A percentile compares a stretch with the other conserved stretches of the same genome.
These are phyloP conservation scores for Tetraselmis chui DNA, from an alignment of 139 green algal genomes.

Conservation along the genomic window DNA sequence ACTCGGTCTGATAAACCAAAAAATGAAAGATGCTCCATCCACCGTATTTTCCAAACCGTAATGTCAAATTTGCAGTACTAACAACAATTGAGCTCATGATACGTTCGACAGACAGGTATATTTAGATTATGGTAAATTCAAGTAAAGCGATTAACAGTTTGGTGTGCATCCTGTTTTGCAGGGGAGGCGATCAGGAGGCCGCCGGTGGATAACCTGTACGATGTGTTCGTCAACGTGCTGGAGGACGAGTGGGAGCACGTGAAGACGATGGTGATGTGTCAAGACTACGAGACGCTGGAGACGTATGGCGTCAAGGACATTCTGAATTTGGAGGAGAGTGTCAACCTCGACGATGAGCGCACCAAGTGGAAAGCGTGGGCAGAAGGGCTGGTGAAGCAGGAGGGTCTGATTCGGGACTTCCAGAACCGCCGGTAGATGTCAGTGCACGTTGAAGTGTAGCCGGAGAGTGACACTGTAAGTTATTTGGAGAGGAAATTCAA, in stretches of 20 bases:
- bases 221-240: conserved; percentile 19
- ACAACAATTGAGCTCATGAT: no score
- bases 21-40: no score
- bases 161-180: no score
- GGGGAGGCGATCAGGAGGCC: not conserved
- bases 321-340: not conserved
- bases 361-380: not conserved
- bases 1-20: no score
- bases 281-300: conserved; percentile 15
- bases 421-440: not conserved
- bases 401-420: not conserved
- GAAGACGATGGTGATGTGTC: conserved; percentile 19
- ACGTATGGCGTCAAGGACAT: not conserved
- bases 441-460: no score
- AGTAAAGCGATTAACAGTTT: no score
- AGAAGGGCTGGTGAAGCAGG: not conserved
- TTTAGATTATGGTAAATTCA: no score
- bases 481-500: no score
- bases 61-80: no score
- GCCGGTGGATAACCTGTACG: conserved; percentile 3
- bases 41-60: no score
- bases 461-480: no score
- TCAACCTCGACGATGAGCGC: not conserved
- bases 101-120: no score
- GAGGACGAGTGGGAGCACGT: conserved; percentile 20